Percentiles rank a stretch among this genome's conserved stretches.
Conservation (phyloP, 306 rosid species). For the Lithocarpus polystachyus region DNA sequence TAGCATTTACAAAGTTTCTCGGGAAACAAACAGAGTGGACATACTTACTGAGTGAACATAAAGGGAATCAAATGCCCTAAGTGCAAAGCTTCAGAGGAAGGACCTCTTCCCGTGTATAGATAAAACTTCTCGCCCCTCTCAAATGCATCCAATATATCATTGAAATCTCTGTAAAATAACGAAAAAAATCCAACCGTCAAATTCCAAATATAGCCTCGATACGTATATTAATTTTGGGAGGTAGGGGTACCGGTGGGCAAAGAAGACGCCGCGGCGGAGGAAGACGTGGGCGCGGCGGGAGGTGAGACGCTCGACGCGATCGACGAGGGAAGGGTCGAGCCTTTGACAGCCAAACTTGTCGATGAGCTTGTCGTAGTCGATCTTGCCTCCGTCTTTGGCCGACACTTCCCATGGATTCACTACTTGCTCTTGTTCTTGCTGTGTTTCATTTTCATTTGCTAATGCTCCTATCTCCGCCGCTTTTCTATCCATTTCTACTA, state of each 20-base stretch:
- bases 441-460: not conserved
- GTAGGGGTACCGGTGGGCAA: conserved; percentile 65
- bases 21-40: not conserved
- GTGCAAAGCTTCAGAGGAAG: conserved; percentile 93
- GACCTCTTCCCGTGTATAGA: conserved; percentile 88
- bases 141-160: conserved; percentile 62
- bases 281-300: conserved; percentile 70
- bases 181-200: not conserved
- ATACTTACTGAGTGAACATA: conserved; percentile 80
- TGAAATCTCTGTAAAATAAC: conserved; percentile 48
- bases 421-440: conserved; percentile 41
- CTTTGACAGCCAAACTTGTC: conserved; percentile 92
- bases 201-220: not conserved
- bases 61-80: conserved; percentile 89
- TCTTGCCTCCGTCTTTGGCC: conserved; percentile 69
- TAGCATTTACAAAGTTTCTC: not conserved
- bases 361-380: conserved; percentile 87
- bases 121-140: conserved; percentile 86
- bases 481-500: conserved; percentile 18
- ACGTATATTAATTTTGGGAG: not conserved
- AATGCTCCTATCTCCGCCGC: not conserved
- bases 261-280: conserved; percentile 93
- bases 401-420: conserved; percentile 89
- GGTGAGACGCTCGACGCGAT: conserved; percentile 68
- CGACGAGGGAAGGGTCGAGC: conserved; percentile 51